phyloP scores from a whole-genome alignment of 2,329 filamentous ascomycete species.

The Penicillium crustosum region DNA sequence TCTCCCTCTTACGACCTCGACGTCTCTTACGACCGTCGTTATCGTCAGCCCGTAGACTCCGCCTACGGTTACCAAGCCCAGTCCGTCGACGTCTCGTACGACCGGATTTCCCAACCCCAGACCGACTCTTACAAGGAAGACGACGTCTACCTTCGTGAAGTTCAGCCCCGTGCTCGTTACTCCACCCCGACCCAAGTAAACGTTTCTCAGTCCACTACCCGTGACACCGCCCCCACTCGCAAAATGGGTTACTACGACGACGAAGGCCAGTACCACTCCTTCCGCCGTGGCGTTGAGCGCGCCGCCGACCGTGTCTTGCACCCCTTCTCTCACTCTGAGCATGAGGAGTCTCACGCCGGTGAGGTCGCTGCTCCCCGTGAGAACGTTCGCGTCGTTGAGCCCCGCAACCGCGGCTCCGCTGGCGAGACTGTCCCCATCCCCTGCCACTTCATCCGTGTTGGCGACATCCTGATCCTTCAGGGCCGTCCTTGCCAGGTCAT shows the following conservation, averaged over 20 bases:
- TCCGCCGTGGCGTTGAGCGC: slow-evolving; percentile 68
- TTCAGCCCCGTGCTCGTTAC: slow-evolving; percentile 33
- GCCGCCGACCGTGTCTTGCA: slow-evolving; percentile 66
- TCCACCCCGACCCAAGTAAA: slow-evolving; percentile 47
- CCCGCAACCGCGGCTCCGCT: slow-evolving; percentile 47
- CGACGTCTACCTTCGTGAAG: slow-evolving; percentile 31
- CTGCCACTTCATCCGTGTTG: slow-evolving; percentile 98
- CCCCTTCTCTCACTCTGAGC: slow-evolving; percentile 50
- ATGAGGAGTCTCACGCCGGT: slow-evolving; percentile 43
- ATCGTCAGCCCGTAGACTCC: slow-evolving; percentile 27
- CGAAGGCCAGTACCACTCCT: slow-evolving; percentile 72
- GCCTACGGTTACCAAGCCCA: slow-evolving; percentile 25
- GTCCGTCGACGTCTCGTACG: slow-evolving; percentile 33
- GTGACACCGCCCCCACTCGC: slow-evolving; percentile 53
- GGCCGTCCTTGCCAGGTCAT: slow-evolving; percentile 99
- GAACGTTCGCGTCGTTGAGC: slow-evolving; percentile 52
- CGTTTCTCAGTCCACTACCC: slow-evolving; percentile 47
- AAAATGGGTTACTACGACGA: slow-evolving; percentile 81
- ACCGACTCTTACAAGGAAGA: slow-evolving; percentile 39
- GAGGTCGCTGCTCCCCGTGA: slow-evolving; percentile 48
- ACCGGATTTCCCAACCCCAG: slow-evolving; percentile 29
- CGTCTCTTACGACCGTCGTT: slow-evolving; percentile 42
- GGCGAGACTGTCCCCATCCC: slow-evolving; percentile 95
- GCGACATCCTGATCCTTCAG: slow-evolving; percentile 98
- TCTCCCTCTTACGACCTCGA: slow-evolving; percentile 54